Evolutionary conservation across 176 grass and related monocot species (phyloP), one percentile per base, ranked within the genome.

Genomic region (Stipa capillata): DNA sequence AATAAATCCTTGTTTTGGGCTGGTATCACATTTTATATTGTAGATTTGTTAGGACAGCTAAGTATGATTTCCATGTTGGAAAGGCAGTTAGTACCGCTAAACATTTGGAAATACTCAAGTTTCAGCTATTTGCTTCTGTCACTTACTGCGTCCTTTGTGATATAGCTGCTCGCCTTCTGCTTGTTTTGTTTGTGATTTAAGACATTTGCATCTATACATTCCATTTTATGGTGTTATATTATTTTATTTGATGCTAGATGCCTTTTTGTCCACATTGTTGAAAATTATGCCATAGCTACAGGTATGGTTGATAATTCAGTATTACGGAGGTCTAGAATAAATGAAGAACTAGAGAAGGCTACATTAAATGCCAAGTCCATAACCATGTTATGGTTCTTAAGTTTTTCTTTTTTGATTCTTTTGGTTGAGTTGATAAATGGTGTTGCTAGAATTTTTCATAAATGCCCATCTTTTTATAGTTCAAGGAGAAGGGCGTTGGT

Each of bases 401-500:
- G 18, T 8, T 61, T 61, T 7, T 3, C 40, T 29, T 45, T 77
- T 28, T 77, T 13, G 31, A n/a, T 32, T n/a, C n/a, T 10, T 45
- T 43, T 43, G 12, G 5, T 34, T 33, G 72, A 44, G 2, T 65
- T 70, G 4, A 33, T 54, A 52, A 68, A 61, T 37, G 18, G 24
- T 29, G 39, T 28, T 8, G 5, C 53, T 65, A 27, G 41, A 74
- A 54, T 45, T 73, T 64, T 4, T 68, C 21, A 71, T 81, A 64
- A 66, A 14, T 53, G 50, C 36, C 24, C 17, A 83, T 79, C 37
- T 65, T 74, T 47, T 88, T 67, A 53, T 63, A 94, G 95, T 52
- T 98, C 83, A 60, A 92, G 87, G 42, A 85, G 81, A 89, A 85
- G 57, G 63, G 95, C 90, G 54, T 59, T 94, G 82, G 53, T 75